Evolutionary conservation across 2,329 filamentous ascomycete genomes (phyloP).

Genomic region (Xylaria digitata): DNA sequence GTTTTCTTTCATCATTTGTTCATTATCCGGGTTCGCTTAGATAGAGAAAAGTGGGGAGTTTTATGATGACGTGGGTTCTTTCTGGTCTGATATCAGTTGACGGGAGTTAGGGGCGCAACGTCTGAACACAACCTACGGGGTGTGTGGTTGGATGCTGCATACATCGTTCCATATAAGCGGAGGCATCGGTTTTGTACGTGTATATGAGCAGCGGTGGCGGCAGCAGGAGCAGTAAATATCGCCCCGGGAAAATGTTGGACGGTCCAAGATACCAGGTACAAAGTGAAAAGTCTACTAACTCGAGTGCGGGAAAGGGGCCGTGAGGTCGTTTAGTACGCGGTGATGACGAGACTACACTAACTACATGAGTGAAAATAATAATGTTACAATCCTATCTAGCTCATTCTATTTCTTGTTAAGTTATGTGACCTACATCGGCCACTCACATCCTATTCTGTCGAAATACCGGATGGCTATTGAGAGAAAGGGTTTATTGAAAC

Average conservation of each 20-base stretch:
- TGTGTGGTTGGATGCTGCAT: constrained; percentile 20
- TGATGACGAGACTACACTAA: neutral
- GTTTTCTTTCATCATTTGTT: constrained; percentile 21
- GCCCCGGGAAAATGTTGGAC: neutral
- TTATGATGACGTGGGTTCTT: constrained; percentile 11
- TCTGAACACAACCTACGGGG: constrained; percentile 8
- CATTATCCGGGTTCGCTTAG: constrained; percentile 15
- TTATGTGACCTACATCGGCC: neutral
- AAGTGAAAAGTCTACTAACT: neutral
- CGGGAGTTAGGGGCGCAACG: constrained; percentile 25
- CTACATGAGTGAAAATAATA: constrained; percentile 4
- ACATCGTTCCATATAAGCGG: constrained; percentile 25
- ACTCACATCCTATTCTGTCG: neutral
- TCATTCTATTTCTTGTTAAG: neutral
- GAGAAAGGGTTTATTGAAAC: too few species aligned
- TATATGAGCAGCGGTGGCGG: constrained; percentile 15
- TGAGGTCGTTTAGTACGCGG: neutral
- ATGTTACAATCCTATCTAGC: neutral
- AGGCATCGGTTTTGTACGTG: constrained; percentile 20
- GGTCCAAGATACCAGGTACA: constrained; percentile 11
- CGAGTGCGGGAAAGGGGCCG: neutral
- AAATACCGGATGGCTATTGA: too few species aligned
- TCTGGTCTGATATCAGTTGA: constrained; percentile 13
- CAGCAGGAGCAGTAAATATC: neutral
- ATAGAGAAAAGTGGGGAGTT: constrained; percentile 30